A percentile compares a stretch with the other conserved stretches of the same genome.
phyloP scores from a whole-genome alignment of 2,329 filamentous ascomycete species.

The Fusarium luffae region DNA sequence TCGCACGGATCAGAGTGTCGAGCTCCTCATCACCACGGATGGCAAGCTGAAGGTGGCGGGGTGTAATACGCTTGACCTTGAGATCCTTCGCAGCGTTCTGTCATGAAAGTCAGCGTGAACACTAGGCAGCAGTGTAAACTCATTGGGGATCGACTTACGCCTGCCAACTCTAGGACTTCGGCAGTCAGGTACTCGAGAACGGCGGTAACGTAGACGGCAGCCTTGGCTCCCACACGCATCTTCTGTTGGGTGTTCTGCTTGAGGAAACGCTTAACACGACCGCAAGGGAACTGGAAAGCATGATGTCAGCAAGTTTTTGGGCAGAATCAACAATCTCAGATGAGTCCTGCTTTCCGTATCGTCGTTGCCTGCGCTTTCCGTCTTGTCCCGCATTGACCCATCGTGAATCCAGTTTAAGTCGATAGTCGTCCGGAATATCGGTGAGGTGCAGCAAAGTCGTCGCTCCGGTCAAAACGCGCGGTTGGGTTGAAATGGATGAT shows the following conservation, averaged over 20 bases:
- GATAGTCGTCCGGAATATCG: constrained; percentile 12
- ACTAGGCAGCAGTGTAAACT: constrained; percentile 23
- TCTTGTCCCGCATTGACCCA: constrained; percentile 25
- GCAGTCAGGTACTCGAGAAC: constrained; percentile 98
- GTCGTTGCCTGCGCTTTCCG: constrained; percentile 29
- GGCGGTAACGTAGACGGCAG: constrained; percentile 96
- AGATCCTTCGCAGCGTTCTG: constrained; percentile 98
- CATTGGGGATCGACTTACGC: constrained; percentile 65
- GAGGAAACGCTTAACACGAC: constrained; percentile 99
- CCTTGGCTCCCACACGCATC: constrained; percentile 99
- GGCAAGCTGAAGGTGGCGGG: constrained; percentile 95
- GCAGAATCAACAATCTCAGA: constrained; percentile 7
- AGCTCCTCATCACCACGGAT: constrained; percentile 99
- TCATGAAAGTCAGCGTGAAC: constrained; percentile 33
- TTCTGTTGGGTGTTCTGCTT: constrained; percentile 99
- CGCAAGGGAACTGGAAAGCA: constrained; percentile 86
- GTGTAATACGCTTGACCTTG: constrained; percentile 99
- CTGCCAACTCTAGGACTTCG: constrained; percentile 96
- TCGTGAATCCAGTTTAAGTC: constrained; percentile 12
- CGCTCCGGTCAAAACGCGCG: constrained; percentile 22
- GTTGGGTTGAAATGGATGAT: not conserved
- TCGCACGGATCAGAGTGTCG: constrained; percentile 95
- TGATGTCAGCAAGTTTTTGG: constrained; percentile 38
- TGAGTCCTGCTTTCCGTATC: constrained; percentile 17
- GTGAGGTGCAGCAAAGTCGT: constrained; percentile 6